Conservation (phyloP, 2,329 filamentous ascomycete genomes). For the Metarhizium guizhouense region DNA sequence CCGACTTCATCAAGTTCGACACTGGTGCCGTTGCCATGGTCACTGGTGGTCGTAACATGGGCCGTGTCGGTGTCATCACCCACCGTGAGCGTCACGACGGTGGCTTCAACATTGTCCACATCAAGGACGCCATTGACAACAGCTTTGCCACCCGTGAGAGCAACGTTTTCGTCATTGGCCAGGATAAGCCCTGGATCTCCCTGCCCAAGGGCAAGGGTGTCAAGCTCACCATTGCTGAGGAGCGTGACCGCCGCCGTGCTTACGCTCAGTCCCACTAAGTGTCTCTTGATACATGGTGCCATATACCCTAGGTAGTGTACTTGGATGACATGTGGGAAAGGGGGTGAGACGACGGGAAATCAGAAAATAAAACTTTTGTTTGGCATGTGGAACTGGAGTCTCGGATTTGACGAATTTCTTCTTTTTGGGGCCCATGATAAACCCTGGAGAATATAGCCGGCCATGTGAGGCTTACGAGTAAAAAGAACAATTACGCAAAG, state of each 20-base stretch:
- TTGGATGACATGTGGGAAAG: conserved; percentile 12
- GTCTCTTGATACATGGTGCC: neutral
- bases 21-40: conserved; percentile 97
- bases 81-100: conserved; percentile 99
- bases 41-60: conserved; percentile 99
- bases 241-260: conserved; percentile 95
- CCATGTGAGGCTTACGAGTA: conserved; percentile 25
- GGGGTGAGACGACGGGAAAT: neutral
- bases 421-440: conserved; percentile 18
- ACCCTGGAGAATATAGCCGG: conserved; percentile 22
- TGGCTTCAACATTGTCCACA: conserved; percentile 99
- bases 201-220: conserved; percentile 99
- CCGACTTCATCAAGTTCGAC: conserved; percentile 97
- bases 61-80: conserved; percentile 99
- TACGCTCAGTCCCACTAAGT: conserved; percentile 42
- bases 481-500: conserved; percentile 19
- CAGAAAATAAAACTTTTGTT: neutral
- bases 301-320: conserved; percentile 9
- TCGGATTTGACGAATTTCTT: conserved; percentile 30
- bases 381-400: conserved; percentile 30
- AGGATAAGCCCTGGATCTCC: conserved; percentile 98
- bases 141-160: conserved; percentile 97
- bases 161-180: conserved; percentile 99
- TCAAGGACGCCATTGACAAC: conserved; percentile 99
- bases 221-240: conserved; percentile 98